Evolutionary conservation across 1,284 basidiomycete species (phyloP).

Genomic region (Meira miltonrushii): DNA sequence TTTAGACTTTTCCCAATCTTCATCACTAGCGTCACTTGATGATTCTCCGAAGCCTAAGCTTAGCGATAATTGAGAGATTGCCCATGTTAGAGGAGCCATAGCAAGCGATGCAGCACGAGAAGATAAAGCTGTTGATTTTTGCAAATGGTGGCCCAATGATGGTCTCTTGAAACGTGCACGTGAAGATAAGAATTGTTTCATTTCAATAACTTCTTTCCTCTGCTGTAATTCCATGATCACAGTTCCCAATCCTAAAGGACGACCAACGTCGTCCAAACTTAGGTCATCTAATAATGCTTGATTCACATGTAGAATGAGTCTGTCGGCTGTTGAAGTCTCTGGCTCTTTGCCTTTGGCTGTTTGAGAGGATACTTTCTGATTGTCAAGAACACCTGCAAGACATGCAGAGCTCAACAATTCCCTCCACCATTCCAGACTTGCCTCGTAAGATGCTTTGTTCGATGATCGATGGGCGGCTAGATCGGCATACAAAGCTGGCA

Average conservation of each 20-base stretch:
- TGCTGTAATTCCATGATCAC: slow-evolving; percentile 62
- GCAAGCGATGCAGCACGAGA: slow-evolving; percentile 13
- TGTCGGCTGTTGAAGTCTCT: slow-evolving; percentile 50
- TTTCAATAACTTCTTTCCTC: not conserved
- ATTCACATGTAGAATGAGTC: slow-evolving; percentile 65
- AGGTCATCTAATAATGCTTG: slow-evolving; percentile 22
- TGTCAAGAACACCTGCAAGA: slow-evolving; percentile 16
- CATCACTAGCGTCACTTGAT: slow-evolving; percentile 58
- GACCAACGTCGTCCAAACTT: slow-evolving; percentile 59
- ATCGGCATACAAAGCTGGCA: slow-evolving; percentile 81
- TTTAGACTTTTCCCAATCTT: slow-evolving; percentile 63
- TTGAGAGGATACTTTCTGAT: slow-evolving; percentile 9
- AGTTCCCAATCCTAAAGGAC: slow-evolving; percentile 72
- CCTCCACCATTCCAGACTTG: slow-evolving; percentile 83
- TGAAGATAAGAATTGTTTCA: not conserved
- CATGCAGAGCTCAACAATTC: slow-evolving; percentile 64
- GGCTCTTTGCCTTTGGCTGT: slow-evolving; percentile 7
- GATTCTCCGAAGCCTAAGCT: slow-evolving; percentile 61
- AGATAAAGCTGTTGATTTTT: slow-evolving; percentile 9
- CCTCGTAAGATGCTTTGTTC: slow-evolving; percentile 74
- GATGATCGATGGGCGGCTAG: slow-evolving; percentile 74
- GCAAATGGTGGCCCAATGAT: not conserved
- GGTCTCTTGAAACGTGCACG: not conserved
- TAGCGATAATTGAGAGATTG: slow-evolving; percentile 69
- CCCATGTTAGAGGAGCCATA: slow-evolving; percentile 59